These are phyloP conservation scores for Globisporangium carolinianum DNA, from an alignment of 352 stramenopile genomes.

Conservation along the genomic window DNA sequence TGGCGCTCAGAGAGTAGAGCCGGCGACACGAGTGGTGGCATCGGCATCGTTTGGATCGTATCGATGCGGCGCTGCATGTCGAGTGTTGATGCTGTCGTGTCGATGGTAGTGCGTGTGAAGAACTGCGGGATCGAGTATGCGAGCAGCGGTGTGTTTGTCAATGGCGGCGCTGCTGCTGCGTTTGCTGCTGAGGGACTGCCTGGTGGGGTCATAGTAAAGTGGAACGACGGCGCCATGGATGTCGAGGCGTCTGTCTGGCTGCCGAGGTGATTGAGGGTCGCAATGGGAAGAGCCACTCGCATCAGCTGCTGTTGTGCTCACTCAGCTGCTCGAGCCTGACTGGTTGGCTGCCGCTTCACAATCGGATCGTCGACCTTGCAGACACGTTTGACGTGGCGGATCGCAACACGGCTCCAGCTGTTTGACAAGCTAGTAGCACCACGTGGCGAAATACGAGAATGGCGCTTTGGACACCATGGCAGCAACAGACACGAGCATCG, in stretches of 20 bases:
- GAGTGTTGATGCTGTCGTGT: background rate
- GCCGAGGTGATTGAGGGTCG: no score
- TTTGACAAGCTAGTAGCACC: background rate
- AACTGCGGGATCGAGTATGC: slow-evolving; percentile 1
- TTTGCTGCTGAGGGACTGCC: background rate
- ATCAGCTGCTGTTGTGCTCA: background rate
- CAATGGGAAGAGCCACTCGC: background rate
- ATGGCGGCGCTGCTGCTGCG: background rate
- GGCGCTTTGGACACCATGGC: background rate
- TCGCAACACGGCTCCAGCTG: background rate
- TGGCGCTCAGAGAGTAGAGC: background rate
- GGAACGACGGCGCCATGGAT: slow-evolving; percentile 8
- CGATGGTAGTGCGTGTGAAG: background rate
- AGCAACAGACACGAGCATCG: background rate
- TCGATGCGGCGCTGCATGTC: slow-evolving; percentile 9
- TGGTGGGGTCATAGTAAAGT: slow-evolving; percentile 16
- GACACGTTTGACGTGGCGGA: no score
- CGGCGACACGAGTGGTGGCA: background rate
- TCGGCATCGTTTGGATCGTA: slow-evolving; percentile 1
- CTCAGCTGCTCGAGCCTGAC: no score
- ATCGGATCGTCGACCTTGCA: no score
- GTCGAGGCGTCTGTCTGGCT: no score
- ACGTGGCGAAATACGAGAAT: background rate
- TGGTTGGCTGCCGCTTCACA: no score
- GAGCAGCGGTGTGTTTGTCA: background rate